Evolutionary conservation across 2,329 filamentous ascomycete genomes (phyloP).

Genomic region (Ascocoryne sarcoides): DNA sequence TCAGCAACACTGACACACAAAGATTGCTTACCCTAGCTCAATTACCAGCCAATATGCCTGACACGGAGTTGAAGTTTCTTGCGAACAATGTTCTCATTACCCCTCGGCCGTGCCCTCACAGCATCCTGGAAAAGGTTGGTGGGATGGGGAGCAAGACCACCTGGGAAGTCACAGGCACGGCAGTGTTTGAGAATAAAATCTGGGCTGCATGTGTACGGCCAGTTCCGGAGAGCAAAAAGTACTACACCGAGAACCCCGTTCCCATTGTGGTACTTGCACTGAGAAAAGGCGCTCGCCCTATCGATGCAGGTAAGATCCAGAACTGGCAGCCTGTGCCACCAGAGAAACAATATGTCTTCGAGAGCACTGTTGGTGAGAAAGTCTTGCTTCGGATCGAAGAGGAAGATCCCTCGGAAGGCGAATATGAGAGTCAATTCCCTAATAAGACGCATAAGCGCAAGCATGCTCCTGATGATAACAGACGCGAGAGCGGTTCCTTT

Average conservation of each 20-base stretch:
- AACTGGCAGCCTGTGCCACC: constrained; percentile 71
- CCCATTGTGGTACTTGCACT: constrained; percentile 79
- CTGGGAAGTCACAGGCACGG: constrained; percentile 76
- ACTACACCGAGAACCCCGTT: constrained; percentile 70
- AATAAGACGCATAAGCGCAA: constrained; percentile 55
- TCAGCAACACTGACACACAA: constrained; percentile 62
- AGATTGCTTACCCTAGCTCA: constrained; percentile 62
- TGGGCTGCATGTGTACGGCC: constrained; percentile 82
- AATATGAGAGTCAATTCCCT: constrained; percentile 53
- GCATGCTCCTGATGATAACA: constrained; percentile 41
- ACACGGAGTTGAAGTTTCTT: constrained; percentile 68
- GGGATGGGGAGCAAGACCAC: constrained; percentile 75
- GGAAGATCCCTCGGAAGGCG: constrained; percentile 53
- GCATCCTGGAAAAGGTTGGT: constrained; percentile 73
- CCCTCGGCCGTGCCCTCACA: constrained; percentile 61
- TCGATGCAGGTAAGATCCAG: constrained; percentile 72
- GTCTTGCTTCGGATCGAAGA: constrained; percentile 72
- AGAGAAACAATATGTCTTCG: constrained; percentile 66
- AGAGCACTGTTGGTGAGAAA: constrained; percentile 81
- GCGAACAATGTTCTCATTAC: constrained; percentile 90
- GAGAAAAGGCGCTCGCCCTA: constrained; percentile 63
- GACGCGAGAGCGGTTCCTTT: constrained; percentile 25
- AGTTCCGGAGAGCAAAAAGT: constrained; percentile 54
- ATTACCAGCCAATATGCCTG: constrained; percentile 51
- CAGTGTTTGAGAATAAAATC: constrained; percentile 66